Base-by-base conservation (phyloP, 106 monocot species). In the Amphibolis antarctica region DNA sequence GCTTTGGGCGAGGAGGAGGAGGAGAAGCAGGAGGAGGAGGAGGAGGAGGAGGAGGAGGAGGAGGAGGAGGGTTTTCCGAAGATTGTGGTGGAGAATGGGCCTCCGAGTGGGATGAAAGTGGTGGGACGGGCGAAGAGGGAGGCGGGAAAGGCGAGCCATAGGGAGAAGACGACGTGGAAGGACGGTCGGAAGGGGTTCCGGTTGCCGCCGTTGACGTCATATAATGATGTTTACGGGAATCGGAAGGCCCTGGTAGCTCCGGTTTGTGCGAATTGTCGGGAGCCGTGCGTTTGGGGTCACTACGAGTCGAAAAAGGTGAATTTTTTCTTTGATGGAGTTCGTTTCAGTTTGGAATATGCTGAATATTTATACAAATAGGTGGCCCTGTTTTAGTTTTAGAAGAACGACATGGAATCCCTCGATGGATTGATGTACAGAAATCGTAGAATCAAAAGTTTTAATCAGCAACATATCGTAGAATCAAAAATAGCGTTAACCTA, bases 171-270 rank as follows among this genome's bases (percentile, higher is more conserved):
- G 19, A 63, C 45, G 3, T 4, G 24, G 58, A 65, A 65, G 49
- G 53, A 28, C 18, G 76, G 74, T 0, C 83, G 77, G 42, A 59
- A 46, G 10, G 80, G 81, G 21, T 77, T 77, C 23, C 75, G 69
- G 67, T 55, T 86, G 59, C 76, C 86, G 9, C 79, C 84, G 10
- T 53, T 96, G 70, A 77, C 86, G 19, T 90, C 96, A 0, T 91
- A 91, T 50, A 58, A 71, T 1, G 90, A 98, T 70, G 79, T 85
- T 15, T 98, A 80, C 72, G 82, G 80, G 12, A 64, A 74, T 17
- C 57, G 44, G 73, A 59, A 27, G 19, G 64, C 63, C 0, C n/a
- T 66, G 24, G 76, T 28, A 25, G 66, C 55, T 26, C 51, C 67
- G 14, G 28, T 82, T 0, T 89, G 94, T 59, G 85, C 60, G 42